Evolutionary conservation across 1,284 basidiomycete species (phyloP), one percentile per base, ranked within the genome.

Genomic region (Mycena sp.): DNA sequence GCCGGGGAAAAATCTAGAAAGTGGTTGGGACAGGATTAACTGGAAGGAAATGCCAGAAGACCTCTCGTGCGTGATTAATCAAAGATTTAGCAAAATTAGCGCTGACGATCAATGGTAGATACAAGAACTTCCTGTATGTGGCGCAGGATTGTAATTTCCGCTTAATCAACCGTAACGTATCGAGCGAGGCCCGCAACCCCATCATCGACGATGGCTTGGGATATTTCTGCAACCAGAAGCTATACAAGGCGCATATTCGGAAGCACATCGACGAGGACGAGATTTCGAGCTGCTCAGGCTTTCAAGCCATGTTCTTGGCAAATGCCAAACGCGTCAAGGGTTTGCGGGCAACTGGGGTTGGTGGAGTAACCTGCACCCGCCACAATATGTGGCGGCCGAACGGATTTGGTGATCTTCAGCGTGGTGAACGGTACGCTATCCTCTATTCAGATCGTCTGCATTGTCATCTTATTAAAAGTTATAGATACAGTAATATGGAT

Each of bases 111-210:
- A 4, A 30, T 30, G 30, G 30, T 30, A 30, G 25, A 7, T 73
- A 13, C 22, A 56, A 25, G 22, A 4, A 48, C 3, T 57, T 65
- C 22, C 63, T 65, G 44, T 30, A 30, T 30, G 3, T 30, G 4
- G 41, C 61, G 4, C 65, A 78, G 2, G 79, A 80, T 69, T 78
- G 75, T 34, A 80, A 80, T 70, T 80, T 80, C 60, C 67, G 76
- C 5, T 73, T 80, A 7, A 78, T 76, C 30, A 63, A 75, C 3
- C 73, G 73, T 30, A 65, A 72, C 20, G 73, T 77, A 0, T 80
- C 79, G 4, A 74, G 65, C 10, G 69, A 78, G 22, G 65, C 37
- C 14, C 38, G 50, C 3, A 78, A 81, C 59, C 77, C 76, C 5
- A 70, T 74, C 16, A 62, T 79, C 0, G 71, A 66, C 41, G 67